Evolutionary conservation across 106 monocot species (phyloP), one percentile per base, ranked within the genome.

Genomic region (Dendrobium officinale): DNA sequence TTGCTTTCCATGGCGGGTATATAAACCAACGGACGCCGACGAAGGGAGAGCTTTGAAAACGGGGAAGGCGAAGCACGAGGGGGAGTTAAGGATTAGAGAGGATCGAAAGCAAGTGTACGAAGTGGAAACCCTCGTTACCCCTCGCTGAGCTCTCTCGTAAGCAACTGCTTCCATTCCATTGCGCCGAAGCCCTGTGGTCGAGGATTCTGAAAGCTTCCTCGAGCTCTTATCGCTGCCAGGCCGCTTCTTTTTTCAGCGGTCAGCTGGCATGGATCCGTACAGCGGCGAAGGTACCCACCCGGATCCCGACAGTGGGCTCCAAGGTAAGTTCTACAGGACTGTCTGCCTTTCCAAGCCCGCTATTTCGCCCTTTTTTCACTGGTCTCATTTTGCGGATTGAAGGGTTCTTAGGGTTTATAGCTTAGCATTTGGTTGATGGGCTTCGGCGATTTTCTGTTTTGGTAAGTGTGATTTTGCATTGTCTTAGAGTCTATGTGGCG

Each of bases 401-500:
- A 73, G 72, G 42, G 11, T 44, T 74, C 43, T 74, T 74, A 74
- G 43, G 76, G 49, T 76, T 76, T 27, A 26, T 26, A 49, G 24
- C 48, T 49, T 24, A 9, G 41, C 49, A 48, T 76, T 76, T 70
- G 33, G 31, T 13, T 27, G 37, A 70, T 51, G 10, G 51, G 15
- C 70, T 31, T 31, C 3, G 0, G 40, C 4, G 74, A 43, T 74
- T 74, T 19, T 33, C 6, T 41, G 74, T 41, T 6, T 74, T 47
- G 22, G n/a, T 44, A 75, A 44, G 9, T 19, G 75, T 18, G n/a
- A 24, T 49, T 76, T 76, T 76, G 75, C 75, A n/a, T 76, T 72
- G 81, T 68, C n/a, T 84, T 77, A 96, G 96, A 89, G 42, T 80
- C 96, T 41, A 89, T 94, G 85, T 86, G 91, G 91, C 83, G 82